Evolutionary conservation across 345 rosid genomes (phyloP), one percentile per base, ranked within the genome.

Genomic region (Ricinus communis): DNA sequence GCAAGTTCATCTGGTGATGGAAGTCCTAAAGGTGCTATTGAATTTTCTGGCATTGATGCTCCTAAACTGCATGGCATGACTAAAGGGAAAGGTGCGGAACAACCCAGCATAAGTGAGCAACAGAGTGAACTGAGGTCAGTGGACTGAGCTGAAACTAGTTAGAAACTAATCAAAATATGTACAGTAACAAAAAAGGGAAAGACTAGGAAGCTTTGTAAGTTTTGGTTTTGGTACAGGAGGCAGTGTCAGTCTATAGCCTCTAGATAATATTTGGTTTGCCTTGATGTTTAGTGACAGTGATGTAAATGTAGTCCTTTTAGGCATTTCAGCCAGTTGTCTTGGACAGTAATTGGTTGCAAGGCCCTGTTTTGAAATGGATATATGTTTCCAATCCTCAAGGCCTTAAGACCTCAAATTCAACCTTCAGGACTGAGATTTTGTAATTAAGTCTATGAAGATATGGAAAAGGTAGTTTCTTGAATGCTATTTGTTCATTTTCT

Each of bases 71-170:
- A 4, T 43, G 1, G 7, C 13, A 43, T 9, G 51, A 25, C 61
- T 21, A 5, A 22, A 15, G 47, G 50, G 47, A 62, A 72, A 19
- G 7, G 41, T 36, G 12, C 5, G 5, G 13, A 36, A 66, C 18
- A 40, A 18, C 9, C 30, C 16, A 1, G 66, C 0, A 38, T 47
- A 62, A 72, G 36, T 16, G 19, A 21, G 30, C 19, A 41, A 30
- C 22, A 69, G 45, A 33, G 69, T 52, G 18, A 22, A 64, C 66
- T 11, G 38, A 52, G 62, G 22, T 19, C 70, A 31, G 31, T 36
- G 3, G 38, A 21, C 13, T 51, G 46, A n/a, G 28, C 46, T 24
- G 24, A 53, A 38, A 68, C 61, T 36, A 10, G 9, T 36, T 61
- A 60, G 30, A 18, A 62, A 65, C 63, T 43, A 54, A 45, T 46